These are phyloP conservation scores for Stemphylium lycopersici DNA, from an alignment of 2,329 filamentous ascomycete species.

Conservation along the genomic window DNA sequence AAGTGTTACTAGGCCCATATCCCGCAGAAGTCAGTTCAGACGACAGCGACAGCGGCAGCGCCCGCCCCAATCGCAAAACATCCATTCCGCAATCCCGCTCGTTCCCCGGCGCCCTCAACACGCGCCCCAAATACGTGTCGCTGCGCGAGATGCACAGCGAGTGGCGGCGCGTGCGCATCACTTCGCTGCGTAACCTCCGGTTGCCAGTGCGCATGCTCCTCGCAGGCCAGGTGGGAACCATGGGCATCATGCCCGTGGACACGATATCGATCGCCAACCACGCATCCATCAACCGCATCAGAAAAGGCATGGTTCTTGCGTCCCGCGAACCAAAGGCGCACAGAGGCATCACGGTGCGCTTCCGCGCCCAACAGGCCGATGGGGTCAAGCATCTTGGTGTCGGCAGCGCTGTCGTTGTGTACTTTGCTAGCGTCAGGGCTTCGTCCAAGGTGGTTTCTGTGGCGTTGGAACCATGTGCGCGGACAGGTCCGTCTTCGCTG, in stretches of 20 bases:
- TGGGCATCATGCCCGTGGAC: conserved; percentile 69
- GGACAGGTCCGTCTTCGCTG: no score
- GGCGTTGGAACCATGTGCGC: conserved; percentile 12
- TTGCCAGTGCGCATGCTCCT: conserved; percentile 78
- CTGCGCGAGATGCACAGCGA: conserved; percentile 43
- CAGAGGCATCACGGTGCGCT: conserved; percentile 65
- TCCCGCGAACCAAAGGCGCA: conserved; percentile 62
- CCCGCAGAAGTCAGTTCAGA: conserved; percentile 40
- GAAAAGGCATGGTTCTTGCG: conserved; percentile 83
- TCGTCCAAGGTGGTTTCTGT: conserved; percentile 73
- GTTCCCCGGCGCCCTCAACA: conserved; percentile 55
- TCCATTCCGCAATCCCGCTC: conserved; percentile 53
- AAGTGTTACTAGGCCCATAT: conserved; percentile 77
- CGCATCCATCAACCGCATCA: conserved; percentile 50
- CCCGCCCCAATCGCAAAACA: conserved; percentile 26
- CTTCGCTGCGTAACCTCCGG: conserved; percentile 86
- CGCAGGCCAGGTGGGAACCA: conserved; percentile 84
- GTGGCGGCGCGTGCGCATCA: conserved; percentile 82
- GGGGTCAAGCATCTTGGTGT: conserved; percentile 68
- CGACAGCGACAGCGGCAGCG: conserved; percentile 47
- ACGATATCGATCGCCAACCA: conserved; percentile 26
- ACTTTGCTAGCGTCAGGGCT: conserved; percentile 84
- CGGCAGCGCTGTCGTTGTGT: conserved; percentile 78
- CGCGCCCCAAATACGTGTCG: conserved; percentile 17
- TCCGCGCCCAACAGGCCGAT: conserved; percentile 59